phyloP scores from a whole-genome alignment of 1,139 yeast species.

The Protomyces gravidus region DNA sequence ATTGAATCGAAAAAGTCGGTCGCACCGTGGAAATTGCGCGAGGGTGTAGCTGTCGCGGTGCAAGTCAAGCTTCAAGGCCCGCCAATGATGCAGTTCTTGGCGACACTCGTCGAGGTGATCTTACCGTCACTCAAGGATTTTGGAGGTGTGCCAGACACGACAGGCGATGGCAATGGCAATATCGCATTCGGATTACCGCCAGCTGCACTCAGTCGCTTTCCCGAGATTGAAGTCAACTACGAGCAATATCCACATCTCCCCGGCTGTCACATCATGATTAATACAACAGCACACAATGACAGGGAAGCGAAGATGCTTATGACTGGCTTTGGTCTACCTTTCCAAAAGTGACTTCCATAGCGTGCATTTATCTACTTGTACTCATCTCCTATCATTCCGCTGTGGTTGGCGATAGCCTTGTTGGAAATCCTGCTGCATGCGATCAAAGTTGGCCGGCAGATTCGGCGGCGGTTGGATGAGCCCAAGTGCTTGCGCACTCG shows the following conservation, averaged over 20 bases:
- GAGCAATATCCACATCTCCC: conserved; percentile 84
- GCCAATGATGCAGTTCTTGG: conserved; percentile 77
- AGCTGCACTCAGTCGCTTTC: conserved; percentile 76
- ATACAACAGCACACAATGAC: conserved; percentile 86
- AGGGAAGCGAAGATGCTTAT: conserved; percentile 83
- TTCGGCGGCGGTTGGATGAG: conserved; percentile 19
- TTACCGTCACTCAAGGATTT: conserved; percentile 90
- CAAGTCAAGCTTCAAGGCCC: conserved; percentile 72
- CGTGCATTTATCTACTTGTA: not conserved
- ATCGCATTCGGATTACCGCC: conserved; percentile 77
- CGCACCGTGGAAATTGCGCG: conserved; percentile 80
- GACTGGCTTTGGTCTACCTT: conserved; percentile 80
- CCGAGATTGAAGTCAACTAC: conserved; percentile 87
- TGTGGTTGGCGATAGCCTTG: conserved; percentile 11
- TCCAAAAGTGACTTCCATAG: conserved; percentile 40
- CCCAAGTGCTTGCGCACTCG: conserved; percentile 6
- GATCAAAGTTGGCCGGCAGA: conserved; percentile 26
- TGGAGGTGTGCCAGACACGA: conserved; percentile 64
- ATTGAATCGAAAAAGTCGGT: conserved; percentile 74
- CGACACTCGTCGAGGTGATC: conserved; percentile 85
- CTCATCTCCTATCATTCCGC: not conserved
- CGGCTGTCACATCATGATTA: conserved; percentile 80
- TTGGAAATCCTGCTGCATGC: conserved; percentile 23
- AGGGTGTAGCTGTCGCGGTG: conserved; percentile 90
- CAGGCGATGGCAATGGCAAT: conserved; percentile 85